Evolutionary conservation across 306 rosid genomes (phyloP), one percentile per base, ranked within the genome.

Genomic region (Aeschynomene evenia): DNA sequence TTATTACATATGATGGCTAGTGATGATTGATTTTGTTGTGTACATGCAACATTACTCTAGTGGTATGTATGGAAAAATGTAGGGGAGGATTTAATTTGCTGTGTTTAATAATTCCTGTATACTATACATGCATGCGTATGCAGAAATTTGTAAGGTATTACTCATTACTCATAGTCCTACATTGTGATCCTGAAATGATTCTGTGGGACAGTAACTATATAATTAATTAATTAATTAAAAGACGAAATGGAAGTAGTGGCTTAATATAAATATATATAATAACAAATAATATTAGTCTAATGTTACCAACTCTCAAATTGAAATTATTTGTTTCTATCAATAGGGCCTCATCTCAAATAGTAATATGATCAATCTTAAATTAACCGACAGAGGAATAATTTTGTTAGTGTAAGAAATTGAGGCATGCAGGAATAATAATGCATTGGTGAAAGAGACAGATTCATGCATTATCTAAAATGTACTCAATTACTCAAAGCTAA

Each of bases 21-120:
- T n/a, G n/a, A n/a, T n/a, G n/a, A n/a, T n/a, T n/a, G n/a, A n/a
- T n/a, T n/a, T n/a, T n/a, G n/a, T n/a, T n/a, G n/a, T n/a, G n/a
- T n/a, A n/a, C n/a, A n/a, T n/a, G n/a, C n/a, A n/a, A n/a, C n/a
- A n/a, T n/a, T n/a, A n/a, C n/a, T n/a, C n/a, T n/a, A n/a, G n/a
- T n/a, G n/a, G n/a, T n/a, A n/a, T n/a, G 64, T 12, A 26, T 40
- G 62, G 58, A 7, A 8, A 49, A 24, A 16, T 56, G 73, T 51
- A 51, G 73, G 51, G 19, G 62, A 34, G 9, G 14, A 43, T 28
- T n/a, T n/a, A 40, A 14, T 69, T 37, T 40, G 18, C 40, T 24
- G 66, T 71, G 68, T 46, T 59, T 71, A 60, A 71, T 59, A 68
- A 59, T 59, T 59, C 60, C 52, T 71, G 39, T 56, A 56, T 43